Base-by-base conservation (phyloP, 108 stramenopile species). In the Skeletonema marinoi region DNA sequence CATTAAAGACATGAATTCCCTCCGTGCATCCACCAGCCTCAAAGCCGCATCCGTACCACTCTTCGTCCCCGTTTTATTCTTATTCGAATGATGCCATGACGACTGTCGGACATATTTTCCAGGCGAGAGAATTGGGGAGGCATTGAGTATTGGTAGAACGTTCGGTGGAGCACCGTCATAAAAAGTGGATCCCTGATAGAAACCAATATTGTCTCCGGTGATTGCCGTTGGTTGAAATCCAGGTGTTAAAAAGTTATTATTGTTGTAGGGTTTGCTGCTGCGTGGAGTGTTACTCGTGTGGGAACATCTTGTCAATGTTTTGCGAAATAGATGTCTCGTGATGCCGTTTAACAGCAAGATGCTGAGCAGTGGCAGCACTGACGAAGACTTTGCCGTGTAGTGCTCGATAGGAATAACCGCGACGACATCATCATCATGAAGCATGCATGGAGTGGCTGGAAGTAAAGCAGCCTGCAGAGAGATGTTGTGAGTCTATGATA, bases 31-130 rank as follows among this genome's bases (percentile, higher is more conserved):
- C 3, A 78, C 65, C 30, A 78, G 59, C 30, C 67, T 17, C 29
- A 58, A 64, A 21, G 77, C 77, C 10, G 77, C 77, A 31, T 65
- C 38, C 1, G 14, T n/a, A 21, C 77, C 77, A 71, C 70, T 78
- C 25, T 51, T 78, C 3, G 77, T 41, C 4, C 71, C 71, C 6
- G 19, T 31, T 7, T 64, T 38, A 25, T 10, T 56, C 8, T 64
- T 35, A 16, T 62, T 31, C 17, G 17, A 10, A 36, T 65, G 41
- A 36, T 7, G 17, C 65, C 65, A 66, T 25, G 65, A 74, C 7
- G 50, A 65, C 29, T 58, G 51, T 42, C 56, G 65, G 56, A 63
- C 50, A 54, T 64, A 66, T 41, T 74, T 64, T 6, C 64, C 65
- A 39, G 73, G 73, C 48, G 42, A 33, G 54, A 74, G 65, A 74